Percentiles rank a stretch among this genome's conserved stretches.
Conservation (phyloP, 2,329 filamentous ascomycete genomes). For the Tympanopsis confertula region DNA sequence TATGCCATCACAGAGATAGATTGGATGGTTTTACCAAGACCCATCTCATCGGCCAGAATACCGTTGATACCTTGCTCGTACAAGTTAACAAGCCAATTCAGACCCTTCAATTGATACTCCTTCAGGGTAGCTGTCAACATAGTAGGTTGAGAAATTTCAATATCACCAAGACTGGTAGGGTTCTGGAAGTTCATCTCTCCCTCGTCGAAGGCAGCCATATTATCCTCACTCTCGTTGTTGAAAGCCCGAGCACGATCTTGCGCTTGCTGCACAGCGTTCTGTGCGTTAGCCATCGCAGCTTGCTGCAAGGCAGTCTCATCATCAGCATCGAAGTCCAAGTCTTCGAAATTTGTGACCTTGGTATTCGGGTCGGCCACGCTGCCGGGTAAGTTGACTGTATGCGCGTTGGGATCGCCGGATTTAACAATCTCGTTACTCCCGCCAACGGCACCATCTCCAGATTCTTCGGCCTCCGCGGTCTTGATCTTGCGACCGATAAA, state of each 20-base stretch:
- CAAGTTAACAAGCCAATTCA: slow-evolving; percentile 97
- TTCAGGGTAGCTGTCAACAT: slow-evolving; percentile 89
- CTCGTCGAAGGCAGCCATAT: slow-evolving; percentile 70
- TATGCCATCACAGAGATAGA: slow-evolving; percentile 99
- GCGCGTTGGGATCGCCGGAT: slow-evolving; percentile 26
- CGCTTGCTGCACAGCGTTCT: slow-evolving; percentile 88
- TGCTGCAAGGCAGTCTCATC: slow-evolving; percentile 72
- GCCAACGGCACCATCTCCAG: slow-evolving; percentile 58
- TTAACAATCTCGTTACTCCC: slow-evolving; percentile 27
- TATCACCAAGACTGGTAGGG: slow-evolving; percentile 83
- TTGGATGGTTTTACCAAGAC: slow-evolving; percentile 96
- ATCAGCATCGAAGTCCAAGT: slow-evolving; percentile 89
- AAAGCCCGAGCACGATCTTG: slow-evolving; percentile 88
- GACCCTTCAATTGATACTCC: slow-evolving; percentile 96
- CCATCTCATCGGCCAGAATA: slow-evolving; percentile 98
- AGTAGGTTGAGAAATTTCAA: slow-evolving; percentile 88
- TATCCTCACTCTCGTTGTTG: slow-evolving; percentile 54
- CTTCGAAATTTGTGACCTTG: slow-evolving; percentile 87
- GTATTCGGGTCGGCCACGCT: slow-evolving; percentile 35
- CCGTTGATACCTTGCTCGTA: slow-evolving; percentile 99
- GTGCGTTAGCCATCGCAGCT: slow-evolving; percentile 88
- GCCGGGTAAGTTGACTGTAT: slow-evolving; percentile 29
- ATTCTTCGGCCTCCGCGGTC: slow-evolving; percentile 85
- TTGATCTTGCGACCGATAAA: slow-evolving; percentile 99
- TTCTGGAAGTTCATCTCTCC: slow-evolving; percentile 99